phyloP scores from a whole-genome alignment of 225 moss, liverwort and hornwort species.

The Ulota crispa region DNA sequence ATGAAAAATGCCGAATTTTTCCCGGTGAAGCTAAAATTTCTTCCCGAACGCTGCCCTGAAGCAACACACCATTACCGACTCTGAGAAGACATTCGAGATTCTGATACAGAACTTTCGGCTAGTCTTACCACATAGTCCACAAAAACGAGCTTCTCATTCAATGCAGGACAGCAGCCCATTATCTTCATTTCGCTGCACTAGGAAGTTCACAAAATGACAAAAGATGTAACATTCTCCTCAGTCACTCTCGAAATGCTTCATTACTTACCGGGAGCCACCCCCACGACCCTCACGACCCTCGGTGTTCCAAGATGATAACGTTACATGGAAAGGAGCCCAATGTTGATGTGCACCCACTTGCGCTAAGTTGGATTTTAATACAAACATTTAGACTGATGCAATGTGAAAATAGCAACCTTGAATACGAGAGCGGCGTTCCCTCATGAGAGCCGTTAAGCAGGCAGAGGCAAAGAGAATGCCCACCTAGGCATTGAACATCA shows the following conservation, averaged over 20 bases:
- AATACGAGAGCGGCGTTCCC: not conserved
- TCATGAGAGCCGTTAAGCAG: too few species aligned
- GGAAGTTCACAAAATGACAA: not conserved
- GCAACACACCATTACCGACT: too few species aligned
- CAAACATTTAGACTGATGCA: not conserved
- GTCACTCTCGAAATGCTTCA: not conserved
- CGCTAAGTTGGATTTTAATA: not conserved
- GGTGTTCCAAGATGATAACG: not conserved
- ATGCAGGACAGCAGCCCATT: too few species aligned
- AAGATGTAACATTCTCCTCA: not conserved
- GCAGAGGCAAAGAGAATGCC: too few species aligned
- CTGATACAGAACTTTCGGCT: too few species aligned
- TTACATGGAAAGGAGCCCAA: not conserved
- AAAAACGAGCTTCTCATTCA: too few species aligned
- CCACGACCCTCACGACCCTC: not conserved
- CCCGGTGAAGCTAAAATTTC: too few species aligned
- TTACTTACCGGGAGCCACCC: not conserved
- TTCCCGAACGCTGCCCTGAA: too few species aligned
- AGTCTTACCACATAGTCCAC: too few species aligned
- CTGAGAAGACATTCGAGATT: too few species aligned
- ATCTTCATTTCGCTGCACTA: constrained; percentile 4
- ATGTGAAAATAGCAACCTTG: not conserved
- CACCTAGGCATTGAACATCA: constrained; percentile 12
- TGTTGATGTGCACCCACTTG: constrained; percentile 4
- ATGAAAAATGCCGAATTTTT: too few species aligned